phyloP scores from a whole-genome alignment of 768 basidiomycete genomes.

The Crepidotus variabilis region DNA sequence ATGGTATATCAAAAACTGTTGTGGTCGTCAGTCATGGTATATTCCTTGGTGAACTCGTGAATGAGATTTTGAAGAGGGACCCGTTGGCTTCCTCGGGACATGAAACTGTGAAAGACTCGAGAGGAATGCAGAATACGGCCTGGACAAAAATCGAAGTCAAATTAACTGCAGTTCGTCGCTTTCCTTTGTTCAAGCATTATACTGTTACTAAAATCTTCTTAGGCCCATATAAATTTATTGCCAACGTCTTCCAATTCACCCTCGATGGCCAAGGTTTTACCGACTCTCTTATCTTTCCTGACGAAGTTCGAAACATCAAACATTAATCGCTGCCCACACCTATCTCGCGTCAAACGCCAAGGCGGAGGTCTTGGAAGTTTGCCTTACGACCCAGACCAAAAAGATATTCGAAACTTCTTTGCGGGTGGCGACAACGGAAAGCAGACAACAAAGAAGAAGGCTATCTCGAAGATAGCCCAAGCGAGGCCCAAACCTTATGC shows the following conservation, averaged over 20 bases:
- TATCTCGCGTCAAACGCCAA: slow-evolving; percentile 46
- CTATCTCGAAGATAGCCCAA: not conserved
- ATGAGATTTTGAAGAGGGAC: slow-evolving; percentile 42
- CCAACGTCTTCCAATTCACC: not conserved
- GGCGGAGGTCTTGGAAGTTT: slow-evolving; percentile 71
- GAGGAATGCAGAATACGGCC: slow-evolving; percentile 63
- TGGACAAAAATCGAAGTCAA: slow-evolving; percentile 53
- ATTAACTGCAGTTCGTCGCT: slow-evolving; percentile 28
- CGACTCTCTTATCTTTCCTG: slow-evolving; percentile 20
- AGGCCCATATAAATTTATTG: not conserved
- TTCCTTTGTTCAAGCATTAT: slow-evolving; percentile 16
- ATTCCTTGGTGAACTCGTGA: slow-evolving; percentile 59
- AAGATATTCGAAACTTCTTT: slow-evolving; percentile 74
- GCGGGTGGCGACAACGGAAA: not conserved
- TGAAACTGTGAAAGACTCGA: slow-evolving; percentile 26
- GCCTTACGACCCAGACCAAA: slow-evolving; percentile 71
- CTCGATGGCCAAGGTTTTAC: not conserved
- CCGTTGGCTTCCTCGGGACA: slow-evolving; percentile 14
- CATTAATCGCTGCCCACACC: slow-evolving; percentile 55
- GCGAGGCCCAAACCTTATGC: not conserved
- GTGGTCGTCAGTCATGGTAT: slow-evolving; percentile 76
- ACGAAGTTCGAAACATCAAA: slow-evolving; percentile 38
- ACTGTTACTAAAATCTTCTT: not conserved
- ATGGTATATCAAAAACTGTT: slow-evolving; percentile 37
- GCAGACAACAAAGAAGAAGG: not conserved